Percentiles rank a stretch among this genome's conserved stretches.
These are phyloP conservation scores for Centrapalus pauciflorus DNA, from an alignment of 129 eudicot genomes.

Conservation along the genomic window DNA sequence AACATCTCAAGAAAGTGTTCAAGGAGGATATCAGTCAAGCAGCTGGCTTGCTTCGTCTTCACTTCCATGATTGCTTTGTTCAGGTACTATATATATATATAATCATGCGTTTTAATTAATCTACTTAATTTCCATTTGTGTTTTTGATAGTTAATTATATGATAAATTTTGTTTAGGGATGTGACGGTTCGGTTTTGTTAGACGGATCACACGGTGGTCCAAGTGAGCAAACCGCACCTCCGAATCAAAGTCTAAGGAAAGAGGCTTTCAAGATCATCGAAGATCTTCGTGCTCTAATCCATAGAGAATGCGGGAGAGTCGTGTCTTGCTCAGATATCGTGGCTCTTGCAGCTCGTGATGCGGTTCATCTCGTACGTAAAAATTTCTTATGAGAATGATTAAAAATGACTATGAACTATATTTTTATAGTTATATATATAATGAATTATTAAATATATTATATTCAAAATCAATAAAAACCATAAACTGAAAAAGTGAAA, in stretches of 20 bases:
- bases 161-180: slow-evolving; percentile 30
- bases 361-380: slow-evolving; percentile 53
- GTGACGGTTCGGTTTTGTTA: slow-evolving; percentile 53
- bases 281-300: slow-evolving; percentile 51
- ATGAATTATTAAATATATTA: no score
- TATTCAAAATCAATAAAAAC: no score
- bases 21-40: slow-evolving; percentile 49
- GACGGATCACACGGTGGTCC: slow-evolving; percentile 55
- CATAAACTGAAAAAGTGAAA: no score
- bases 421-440: neutral
- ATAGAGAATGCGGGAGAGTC: slow-evolving; percentile 52
- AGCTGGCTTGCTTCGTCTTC: slow-evolving; percentile 71
- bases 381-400: neutral
- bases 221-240: slow-evolving; percentile 50
- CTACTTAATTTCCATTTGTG: neutral
- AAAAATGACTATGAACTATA: neutral
- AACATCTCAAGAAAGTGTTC: slow-evolving; percentile 52
- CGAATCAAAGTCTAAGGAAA: slow-evolving; percentile 44
- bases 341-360: slow-evolving; percentile 71
- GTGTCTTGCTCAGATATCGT: slow-evolving; percentile 73
- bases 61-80: slow-evolving; percentile 69
- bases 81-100: slow-evolving; percentile 33
- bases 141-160: neutral
- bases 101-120: neutral
- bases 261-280: slow-evolving; percentile 47